These are phyloP conservation scores for Durio zibethinus DNA, from an alignment of 345 rosid genomes.

Conservation along the genomic window DNA sequence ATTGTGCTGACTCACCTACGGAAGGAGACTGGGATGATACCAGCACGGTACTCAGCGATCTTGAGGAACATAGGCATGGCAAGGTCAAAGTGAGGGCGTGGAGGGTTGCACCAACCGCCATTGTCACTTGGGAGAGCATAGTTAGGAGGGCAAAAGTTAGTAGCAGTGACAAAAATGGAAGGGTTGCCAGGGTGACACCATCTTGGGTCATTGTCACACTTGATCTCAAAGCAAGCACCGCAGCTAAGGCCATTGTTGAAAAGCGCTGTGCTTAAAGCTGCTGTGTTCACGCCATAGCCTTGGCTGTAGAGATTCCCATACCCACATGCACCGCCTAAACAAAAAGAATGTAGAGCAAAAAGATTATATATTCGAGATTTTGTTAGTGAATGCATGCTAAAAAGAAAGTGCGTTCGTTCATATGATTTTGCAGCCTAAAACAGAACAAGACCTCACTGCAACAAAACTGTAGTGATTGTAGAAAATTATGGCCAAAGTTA, in stretches of 20 bases:
- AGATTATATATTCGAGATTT: too few species aligned
- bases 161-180: conserved; percentile 78
- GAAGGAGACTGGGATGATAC: conserved; percentile 82
- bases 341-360: too few species aligned
- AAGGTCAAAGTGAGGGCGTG: conserved; percentile 89
- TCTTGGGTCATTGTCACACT: conserved; percentile 64
- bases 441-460: background rate
- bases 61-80: conserved; percentile 99
- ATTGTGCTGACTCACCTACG: conserved; percentile 51
- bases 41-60: conserved; percentile 84
- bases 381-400: background rate
- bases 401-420: background rate
- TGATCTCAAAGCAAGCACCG: conserved; percentile 88
- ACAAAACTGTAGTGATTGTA: background rate
- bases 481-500: background rate
- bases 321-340: conserved; percentile 93
- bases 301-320: conserved; percentile 96
- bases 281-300: conserved; percentile 95
- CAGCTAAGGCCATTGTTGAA: conserved; percentile 92
- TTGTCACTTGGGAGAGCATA: conserved; percentile 71
- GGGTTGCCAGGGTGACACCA: conserved; percentile 90
- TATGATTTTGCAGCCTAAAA: background rate
- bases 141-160: conserved; percentile 97
- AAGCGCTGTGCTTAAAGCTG: conserved; percentile 88
- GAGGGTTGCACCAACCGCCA: conserved; percentile 99